A percentile compares a stretch with the other conserved stretches of the same genome.
phyloP scores from a whole-genome alignment of 352 stramenopile genomes.

The Blastocystis sp. region DNA sequence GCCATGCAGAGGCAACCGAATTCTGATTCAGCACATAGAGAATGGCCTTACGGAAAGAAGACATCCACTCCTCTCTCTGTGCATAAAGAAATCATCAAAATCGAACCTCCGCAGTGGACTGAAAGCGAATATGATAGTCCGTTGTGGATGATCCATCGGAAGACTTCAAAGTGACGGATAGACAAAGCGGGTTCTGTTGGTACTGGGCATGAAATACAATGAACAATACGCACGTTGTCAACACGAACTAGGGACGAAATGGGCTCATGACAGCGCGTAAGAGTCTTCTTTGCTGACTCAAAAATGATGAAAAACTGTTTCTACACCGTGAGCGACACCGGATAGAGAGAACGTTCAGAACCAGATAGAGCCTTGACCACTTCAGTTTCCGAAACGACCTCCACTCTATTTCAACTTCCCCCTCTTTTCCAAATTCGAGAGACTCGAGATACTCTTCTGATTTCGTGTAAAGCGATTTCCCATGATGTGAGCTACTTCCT shows the following conservation, averaged over 20 bases:
- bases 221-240: background rate
- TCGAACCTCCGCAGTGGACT: background rate
- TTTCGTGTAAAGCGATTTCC: background rate
- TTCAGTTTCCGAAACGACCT: background rate
- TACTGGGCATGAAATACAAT: background rate
- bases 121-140: slow-evolving; percentile 58
- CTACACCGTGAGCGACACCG: background rate
- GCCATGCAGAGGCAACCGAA: background rate
- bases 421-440: slow-evolving; percentile 5
- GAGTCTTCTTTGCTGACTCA: background rate
- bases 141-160: background rate
- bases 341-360: background rate
- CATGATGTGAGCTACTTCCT: background rate
- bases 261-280: background rate
- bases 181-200: background rate
- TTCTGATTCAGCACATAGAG: background rate
- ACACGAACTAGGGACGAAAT: background rate
- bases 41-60: slow-evolving; percentile 6
- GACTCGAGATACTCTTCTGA: slow-evolving; percentile 20
- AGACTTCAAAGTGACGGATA: background rate
- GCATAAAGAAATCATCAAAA: background rate
- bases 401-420: slow-evolving; percentile 49
- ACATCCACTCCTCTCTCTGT: slow-evolving; percentile 22
- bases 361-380: slow-evolving; percentile 6
- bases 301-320: slow-evolving; percentile 44